Evolutionary conservation across 2,329 filamentous ascomycete genomes (phyloP), one percentile per base, ranked within the genome.

Genomic region (Herpotrichia juniperi): DNA sequence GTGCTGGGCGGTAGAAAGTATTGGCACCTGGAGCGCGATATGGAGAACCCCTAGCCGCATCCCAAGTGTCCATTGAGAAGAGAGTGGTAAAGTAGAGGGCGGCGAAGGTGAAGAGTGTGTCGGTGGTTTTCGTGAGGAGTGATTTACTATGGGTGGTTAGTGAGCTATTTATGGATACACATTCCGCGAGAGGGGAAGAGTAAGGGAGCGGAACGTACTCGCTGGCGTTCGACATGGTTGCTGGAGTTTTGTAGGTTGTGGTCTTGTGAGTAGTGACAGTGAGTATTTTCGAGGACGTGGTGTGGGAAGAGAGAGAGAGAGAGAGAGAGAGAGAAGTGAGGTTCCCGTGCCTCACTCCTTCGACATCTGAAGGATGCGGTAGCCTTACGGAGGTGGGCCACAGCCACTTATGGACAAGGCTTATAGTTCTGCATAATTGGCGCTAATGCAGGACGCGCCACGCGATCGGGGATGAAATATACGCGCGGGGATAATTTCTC

Each of bases 21-120:
- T 54, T 62, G 7, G 47, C 28, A 17, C 47, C 48, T 2, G 67
- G 62, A 10, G 61, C 61, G 50, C 71, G 65, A 54, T 67, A 66
- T 0, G 71, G 66, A 1, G 70, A 73, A 37, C 52, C 54, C 32
- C 63, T 65, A 8, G 72, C 72, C 10, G 72, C 69, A 44, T 67
- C 56, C 64, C 67, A 72, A 44, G 69, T 62, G 49, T 74, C 72
- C 48, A 73, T 52, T 48, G 62, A 67, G 66, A 74, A 74, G 54
- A 74, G 67, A 0, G 71, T 74, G n/a, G 72, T 73, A 39, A 74
- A 44, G 58, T 74, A 74, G 43, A 74, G 71, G 25, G 68, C 67
- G 53, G 73, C 24, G 65, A 74, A 74, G 57, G 66, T 60, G 26
- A 66, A 48, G 50, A 71, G 42, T 9, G 66, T 61, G 57, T 58